Evolutionary conservation across 441 rosid species (phyloP).

Genomic region (Codiaeum variegatum): DNA sequence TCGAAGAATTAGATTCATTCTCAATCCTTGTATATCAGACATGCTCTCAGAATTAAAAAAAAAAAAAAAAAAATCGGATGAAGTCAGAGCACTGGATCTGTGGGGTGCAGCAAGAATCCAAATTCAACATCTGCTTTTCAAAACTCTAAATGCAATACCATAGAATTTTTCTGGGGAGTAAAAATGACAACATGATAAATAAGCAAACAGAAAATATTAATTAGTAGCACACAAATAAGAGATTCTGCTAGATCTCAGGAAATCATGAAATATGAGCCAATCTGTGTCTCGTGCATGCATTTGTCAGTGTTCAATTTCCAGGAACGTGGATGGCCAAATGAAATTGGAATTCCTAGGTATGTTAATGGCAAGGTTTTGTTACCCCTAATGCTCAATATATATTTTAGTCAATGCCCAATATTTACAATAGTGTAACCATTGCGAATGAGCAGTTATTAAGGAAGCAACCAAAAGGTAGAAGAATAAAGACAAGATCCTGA

Average conservation of each 20-base stretch:
- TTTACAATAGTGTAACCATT: no score
- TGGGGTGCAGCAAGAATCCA: constrained; percentile 1
- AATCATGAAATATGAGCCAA: background rate
- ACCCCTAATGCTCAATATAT: background rate
- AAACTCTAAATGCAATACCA: constrained; percentile 1
- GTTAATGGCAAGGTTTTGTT: background rate
- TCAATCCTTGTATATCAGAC: no score
- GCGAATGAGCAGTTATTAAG: background rate
- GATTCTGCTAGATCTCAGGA: background rate
- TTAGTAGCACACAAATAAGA: background rate
- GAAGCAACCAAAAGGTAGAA: background rate
- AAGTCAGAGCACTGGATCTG: background rate
- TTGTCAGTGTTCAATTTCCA: background rate
- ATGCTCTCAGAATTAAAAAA: background rate
- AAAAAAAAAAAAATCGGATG: background rate
- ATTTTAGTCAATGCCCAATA: background rate
- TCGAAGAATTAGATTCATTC: no score
- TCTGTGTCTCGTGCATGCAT: background rate
- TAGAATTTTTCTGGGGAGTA: background rate
- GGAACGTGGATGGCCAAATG: background rate
- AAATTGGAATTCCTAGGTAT: background rate
- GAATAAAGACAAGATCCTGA: background rate
- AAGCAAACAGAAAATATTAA: background rate
- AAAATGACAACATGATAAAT: background rate
- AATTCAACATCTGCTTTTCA: background rate